Base-by-base conservation (phyloP, 495 filamentous ascomycete genomes). In the Neurospora sp. region DNA sequence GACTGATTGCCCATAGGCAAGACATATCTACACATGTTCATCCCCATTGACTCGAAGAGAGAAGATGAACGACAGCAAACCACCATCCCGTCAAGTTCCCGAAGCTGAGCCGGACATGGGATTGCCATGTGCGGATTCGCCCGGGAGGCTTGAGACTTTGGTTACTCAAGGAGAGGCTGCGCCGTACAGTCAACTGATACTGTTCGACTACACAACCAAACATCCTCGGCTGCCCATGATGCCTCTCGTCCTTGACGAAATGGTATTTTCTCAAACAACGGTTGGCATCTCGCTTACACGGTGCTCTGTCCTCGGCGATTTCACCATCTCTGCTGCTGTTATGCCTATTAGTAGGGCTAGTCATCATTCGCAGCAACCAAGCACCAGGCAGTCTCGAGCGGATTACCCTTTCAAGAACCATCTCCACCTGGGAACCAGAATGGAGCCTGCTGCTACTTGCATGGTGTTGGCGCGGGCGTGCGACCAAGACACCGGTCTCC, bases 401-500 rank as follows among this genome's bases (percentile, higher is more conserved):
- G 68, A 6, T 69, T 69, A 46, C 68, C 68, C 53, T 65, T 65
- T 14, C 53, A 65, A 65, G 53, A 65, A 65, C 27, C 53, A 65
- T 65, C 53, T 35, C 27, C 53, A 35, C 53, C 53, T 65, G 27
- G 31, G 27, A 65, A 65, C 53, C 53, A 65, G 53, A 65, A 35
- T 65, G 69, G 39, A 42, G 39, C 69, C 69, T 71, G 42, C 44
- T 59, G 35, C 42, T 68, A 39, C 70, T 59, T 71, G 42, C 42
- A 71, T 44, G 35, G 70, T 31, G 31, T 68, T 59, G 40, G 48
- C 70, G 27, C 27, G 22, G 41, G 22, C 41, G 31, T 27, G 70
- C 70, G 16, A 39, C 71, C 27, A 73, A 39, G 71, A 40, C 59
- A 48, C 46, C 70, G 31, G 31, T 35, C 42, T 69, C 73, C 41